phyloP scores from a whole-genome alignment of 2,329 filamentous ascomycete genomes.

The Emericellopsis atlantica region DNA sequence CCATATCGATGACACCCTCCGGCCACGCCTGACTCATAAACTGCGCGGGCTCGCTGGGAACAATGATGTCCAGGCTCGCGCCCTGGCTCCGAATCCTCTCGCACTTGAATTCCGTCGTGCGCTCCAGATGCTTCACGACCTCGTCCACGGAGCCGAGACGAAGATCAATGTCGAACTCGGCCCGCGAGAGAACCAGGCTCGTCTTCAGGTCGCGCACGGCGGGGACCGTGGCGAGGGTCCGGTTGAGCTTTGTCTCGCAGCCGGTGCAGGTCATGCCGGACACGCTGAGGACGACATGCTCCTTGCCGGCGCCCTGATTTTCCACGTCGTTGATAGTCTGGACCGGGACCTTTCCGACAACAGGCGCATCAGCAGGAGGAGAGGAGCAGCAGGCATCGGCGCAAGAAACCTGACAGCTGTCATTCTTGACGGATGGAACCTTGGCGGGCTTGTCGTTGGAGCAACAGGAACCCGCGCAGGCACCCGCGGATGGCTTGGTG shows the following conservation, averaged over 20 bases:
- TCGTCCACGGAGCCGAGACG: neutral
- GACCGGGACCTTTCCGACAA: conserved; percentile 1
- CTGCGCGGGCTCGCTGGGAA: conserved; percentile 9
- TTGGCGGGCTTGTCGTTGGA: conserved; percentile 2
- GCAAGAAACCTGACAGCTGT: conserved; percentile 1
- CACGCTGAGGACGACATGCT: conserved; percentile 3
- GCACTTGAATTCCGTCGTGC: conserved; percentile 3
- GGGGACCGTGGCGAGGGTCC: neutral
- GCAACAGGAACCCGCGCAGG: conserved; percentile 7
- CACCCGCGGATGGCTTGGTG: neutral
- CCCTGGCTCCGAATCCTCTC: conserved; percentile 17
- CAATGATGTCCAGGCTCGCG: conserved; percentile 34
- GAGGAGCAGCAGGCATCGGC: conserved; percentile 6
- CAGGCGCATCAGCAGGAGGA: neutral
- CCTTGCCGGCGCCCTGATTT: conserved; percentile 10
- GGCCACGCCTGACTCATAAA: conserved; percentile 12
- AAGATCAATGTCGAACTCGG: conserved; percentile 1
- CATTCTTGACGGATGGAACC: neutral
- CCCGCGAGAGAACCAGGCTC: conserved; percentile 1
- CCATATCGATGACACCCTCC: neutral
- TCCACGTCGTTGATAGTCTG: neutral
- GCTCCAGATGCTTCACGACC: conserved; percentile 1
- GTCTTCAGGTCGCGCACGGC: conserved; percentile 1
- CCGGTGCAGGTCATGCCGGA: conserved; percentile 4
- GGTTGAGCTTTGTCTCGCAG: conserved; percentile 2